These are phyloP conservation scores for Candida labiduridarum DNA, from an alignment of 1,139 yeast genomes.

Conservation along the genomic window DNA sequence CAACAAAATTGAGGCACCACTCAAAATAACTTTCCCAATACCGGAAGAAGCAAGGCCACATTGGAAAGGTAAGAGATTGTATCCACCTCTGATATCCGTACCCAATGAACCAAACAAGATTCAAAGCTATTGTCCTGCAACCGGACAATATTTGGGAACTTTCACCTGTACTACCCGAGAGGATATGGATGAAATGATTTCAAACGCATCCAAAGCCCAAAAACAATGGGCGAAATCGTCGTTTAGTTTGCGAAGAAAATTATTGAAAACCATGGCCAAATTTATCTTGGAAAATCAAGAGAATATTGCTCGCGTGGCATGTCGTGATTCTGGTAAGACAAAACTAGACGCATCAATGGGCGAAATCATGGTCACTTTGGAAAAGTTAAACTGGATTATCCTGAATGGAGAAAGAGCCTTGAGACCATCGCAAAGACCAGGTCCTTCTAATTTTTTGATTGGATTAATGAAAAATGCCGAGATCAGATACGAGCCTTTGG, in stretches of 20 bases:
- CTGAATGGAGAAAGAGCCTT: slow-evolving; percentile 78
- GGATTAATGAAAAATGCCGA: slow-evolving; percentile 85
- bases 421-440: slow-evolving; percentile 76
- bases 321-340: slow-evolving; percentile 95
- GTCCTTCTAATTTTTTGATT: slow-evolving; percentile 75
- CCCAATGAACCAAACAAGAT: slow-evolving; percentile 65
- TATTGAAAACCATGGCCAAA: slow-evolving; percentile 69
- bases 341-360: slow-evolving; percentile 96
- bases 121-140: slow-evolving; percentile 93
- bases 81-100: slow-evolving; percentile 55
- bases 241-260: slow-evolving; percentile 66
- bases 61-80: slow-evolving; percentile 86
- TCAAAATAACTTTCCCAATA: slow-evolving; percentile 56
- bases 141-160: slow-evolving; percentile 83
- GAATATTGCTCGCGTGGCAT: slow-evolving; percentile 85
- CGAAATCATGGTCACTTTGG: slow-evolving; percentile 89
- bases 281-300: slow-evolving; percentile 82
- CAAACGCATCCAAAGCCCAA: slow-evolving; percentile 61
- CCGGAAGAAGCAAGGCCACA: slow-evolving; percentile 89
- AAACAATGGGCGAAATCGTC: slow-evolving; percentile 55
- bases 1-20: slow-evolving; percentile 47
- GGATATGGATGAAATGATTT: slow-evolving; percentile 70
- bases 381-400: slow-evolving; percentile 86
- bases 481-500: slow-evolving; percentile 88
- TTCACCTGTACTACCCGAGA: slow-evolving; percentile 61